Conservation (phyloP, 306 rosid genomes). For the Rosa chinensis region DNA sequence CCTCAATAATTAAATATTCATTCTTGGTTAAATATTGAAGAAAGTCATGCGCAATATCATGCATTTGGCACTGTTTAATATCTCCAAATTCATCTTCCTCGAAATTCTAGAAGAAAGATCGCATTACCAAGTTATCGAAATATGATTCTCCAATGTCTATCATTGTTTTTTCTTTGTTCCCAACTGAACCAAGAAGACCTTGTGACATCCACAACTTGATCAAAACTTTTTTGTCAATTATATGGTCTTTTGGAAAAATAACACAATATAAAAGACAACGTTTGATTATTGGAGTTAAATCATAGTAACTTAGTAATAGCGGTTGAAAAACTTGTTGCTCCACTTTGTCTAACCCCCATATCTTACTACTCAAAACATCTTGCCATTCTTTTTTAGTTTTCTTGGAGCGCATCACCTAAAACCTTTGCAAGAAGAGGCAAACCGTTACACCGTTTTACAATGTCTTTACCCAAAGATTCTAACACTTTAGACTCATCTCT, state of each 20-base stretch:
- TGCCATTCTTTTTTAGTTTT: background rate
- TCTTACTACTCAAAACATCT: background rate
- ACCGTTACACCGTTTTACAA: constrained; percentile 11
- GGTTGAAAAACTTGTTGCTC: background rate
- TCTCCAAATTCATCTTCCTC: background rate
- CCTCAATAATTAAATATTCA: background rate
- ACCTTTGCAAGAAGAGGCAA: constrained; percentile 23
- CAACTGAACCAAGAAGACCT: background rate
- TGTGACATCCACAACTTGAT: background rate
- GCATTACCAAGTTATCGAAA: background rate
- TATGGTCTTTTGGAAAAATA: background rate
- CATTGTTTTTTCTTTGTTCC: background rate
- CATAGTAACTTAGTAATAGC: background rate
- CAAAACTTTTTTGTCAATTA: background rate
- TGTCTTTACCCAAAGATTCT: background rate
- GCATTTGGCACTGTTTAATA: background rate
- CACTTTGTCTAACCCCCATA: background rate
- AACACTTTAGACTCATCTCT: background rate
- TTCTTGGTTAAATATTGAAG: background rate
- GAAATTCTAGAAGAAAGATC: background rate
- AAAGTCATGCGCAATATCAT: background rate
- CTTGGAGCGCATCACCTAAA: background rate
- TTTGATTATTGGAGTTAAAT: background rate
- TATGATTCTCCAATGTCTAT: background rate
- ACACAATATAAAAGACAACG: background rate